Base-by-base conservation (phyloP, 306 rosid genomes). In the Sechiopsis laciniata region DNA sequence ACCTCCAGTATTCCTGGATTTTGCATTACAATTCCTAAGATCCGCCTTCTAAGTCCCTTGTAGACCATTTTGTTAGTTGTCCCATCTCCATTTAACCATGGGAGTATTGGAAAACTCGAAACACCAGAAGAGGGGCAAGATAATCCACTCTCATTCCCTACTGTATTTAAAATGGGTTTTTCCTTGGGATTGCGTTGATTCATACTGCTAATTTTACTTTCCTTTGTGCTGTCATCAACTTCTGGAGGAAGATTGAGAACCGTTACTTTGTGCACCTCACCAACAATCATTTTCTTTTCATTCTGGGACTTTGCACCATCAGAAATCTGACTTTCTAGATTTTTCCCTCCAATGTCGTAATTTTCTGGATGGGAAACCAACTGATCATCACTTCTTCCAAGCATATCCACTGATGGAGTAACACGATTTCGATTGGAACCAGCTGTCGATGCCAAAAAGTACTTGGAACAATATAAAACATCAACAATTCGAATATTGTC, bases 1-100 rank as follows among this genome's bases (percentile, higher is more conserved):
- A 94, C 99, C 99, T 89, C 91, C 78, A 89, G 75, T 65, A 89
- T 91, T 79, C 96, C 99, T 15, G 99, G 97, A 83, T 84, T 91
- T 83, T 91, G 99, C 99, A 94, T 89, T 78, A 91, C 96, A 80
- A 88, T 83, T 78, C 97, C 99, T 80, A 91, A 88, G 74, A 91
- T 80, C 73, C 86, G 92, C 29, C 96, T 84, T 74, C 74, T 79
- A 19, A 94, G 88, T 78, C 99, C 97, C 82, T 78, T 91, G 79
- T 83, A 91, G 71, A 94, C 89, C 71, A 86, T 69, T 55, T 79
- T 77, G 83, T 94, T 94, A 76, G 84, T 68, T 17, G 87, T 84
- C 72, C 99, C 99, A 74, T 94, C 99, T 80, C 97, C 99, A 82
- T 90, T 94, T 58, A 89, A 82, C 99, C 97, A 94, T 52, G 99